Evolutionary conservation across 2,329 filamentous ascomycete genomes (phyloP).

Genomic region (Phyllosticta ampelicida): DNA sequence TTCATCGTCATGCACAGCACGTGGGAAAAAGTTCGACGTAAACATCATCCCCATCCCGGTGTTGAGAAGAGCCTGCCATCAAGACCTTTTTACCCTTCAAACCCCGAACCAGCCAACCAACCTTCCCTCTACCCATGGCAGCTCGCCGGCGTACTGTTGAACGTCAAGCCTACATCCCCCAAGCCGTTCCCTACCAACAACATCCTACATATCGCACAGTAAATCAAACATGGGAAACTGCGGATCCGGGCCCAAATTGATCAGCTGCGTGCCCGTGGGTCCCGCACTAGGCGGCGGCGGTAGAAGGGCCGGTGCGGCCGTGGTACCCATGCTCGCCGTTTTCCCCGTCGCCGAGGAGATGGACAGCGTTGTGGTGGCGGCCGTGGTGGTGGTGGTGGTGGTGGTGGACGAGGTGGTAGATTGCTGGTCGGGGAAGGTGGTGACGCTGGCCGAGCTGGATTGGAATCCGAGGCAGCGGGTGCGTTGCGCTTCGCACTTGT

Average conservation of each 20-base stretch:
- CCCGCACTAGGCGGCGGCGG: slow-evolving; percentile 5
- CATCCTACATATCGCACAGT: slow-evolving; percentile 18
- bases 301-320: background rate
- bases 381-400: background rate
- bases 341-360: background rate
- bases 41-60: too few relatives aligned
- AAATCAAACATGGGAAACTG: slow-evolving; percentile 29
- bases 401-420: background rate
- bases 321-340: background rate
- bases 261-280: slow-evolving; percentile 16
- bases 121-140: too few relatives aligned
- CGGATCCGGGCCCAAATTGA: slow-evolving; percentile 27
- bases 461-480: background rate
- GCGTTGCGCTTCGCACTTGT: background rate
- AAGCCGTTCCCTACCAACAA: too few relatives aligned
- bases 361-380: background rate
- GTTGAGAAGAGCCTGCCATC: too few relatives aligned
- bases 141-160: too few relatives aligned
- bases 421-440: background rate
- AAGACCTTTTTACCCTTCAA: too few relatives aligned
- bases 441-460: background rate
- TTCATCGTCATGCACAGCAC: too few relatives aligned
- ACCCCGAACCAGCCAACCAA: too few relatives aligned
- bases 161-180: too few relatives aligned
- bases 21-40: too few relatives aligned